These are phyloP conservation scores for Penicillium silybi DNA, from an alignment of 495 filamentous ascomycete genomes.

Conservation along the genomic window DNA sequence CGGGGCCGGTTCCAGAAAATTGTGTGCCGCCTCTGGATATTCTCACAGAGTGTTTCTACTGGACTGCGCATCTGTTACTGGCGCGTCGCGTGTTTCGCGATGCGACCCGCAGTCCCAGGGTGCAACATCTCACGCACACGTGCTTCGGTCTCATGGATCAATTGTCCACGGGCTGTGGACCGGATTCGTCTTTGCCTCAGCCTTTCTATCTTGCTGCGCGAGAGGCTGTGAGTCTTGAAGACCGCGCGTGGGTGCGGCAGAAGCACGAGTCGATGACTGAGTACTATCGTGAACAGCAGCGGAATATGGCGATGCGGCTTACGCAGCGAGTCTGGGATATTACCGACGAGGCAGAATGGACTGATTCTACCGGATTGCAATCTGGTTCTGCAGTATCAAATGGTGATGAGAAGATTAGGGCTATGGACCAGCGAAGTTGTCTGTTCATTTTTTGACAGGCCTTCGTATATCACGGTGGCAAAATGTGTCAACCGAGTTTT, in stretches of 20 bases:
- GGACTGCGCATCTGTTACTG: conserved; percentile 27
- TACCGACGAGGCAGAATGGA: conserved; percentile 6
- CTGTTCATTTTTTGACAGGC: conserved; percentile 24
- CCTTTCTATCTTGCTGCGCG: conserved; percentile 27
- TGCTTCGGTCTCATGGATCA: conserved; percentile 28
- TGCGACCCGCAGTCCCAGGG: conserved; percentile 17
- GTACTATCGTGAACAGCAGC: conserved; percentile 27
- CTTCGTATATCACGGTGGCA: background rate
- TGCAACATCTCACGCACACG: conserved; percentile 22
- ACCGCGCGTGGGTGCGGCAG: conserved; percentile 22
- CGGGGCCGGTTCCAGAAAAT: background rate
- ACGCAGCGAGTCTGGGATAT: conserved; percentile 24
- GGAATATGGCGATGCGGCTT: conserved; percentile 24
- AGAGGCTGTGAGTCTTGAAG: conserved; percentile 17
- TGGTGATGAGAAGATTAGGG: conserved; percentile 15
- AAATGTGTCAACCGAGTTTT: background rate
- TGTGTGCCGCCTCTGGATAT: conserved; percentile 16
- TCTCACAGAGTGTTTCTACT: conserved; percentile 28
- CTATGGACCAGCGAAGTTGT: conserved; percentile 17
- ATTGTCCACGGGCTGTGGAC: conserved; percentile 23
- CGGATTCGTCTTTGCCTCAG: conserved; percentile 26
- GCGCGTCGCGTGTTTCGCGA: conserved; percentile 26
- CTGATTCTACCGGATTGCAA: background rate
- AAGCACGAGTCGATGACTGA: conserved; percentile 30
- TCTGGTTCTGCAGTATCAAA: background rate